A percentile compares a stretch with the other conserved stretches of the same genome.
Conservation (phyloP, 2,329 filamentous ascomycete genomes). For the Alternaria brassicicola region DNA sequence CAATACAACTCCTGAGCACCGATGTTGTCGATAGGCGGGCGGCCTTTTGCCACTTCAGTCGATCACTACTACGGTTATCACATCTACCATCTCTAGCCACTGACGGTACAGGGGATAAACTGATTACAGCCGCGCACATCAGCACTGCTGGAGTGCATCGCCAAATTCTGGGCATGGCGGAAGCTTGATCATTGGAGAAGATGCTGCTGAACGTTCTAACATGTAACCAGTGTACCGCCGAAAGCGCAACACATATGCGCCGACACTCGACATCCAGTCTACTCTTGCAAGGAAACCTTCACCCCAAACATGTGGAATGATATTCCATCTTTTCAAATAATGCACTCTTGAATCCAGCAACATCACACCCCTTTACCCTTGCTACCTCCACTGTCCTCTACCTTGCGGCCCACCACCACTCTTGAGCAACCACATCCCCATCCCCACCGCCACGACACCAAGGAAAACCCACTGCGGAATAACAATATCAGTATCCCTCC, state of each 20-base stretch:
- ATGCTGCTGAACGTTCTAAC: not conserved
- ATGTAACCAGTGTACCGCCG: no score
- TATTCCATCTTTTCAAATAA: no score
- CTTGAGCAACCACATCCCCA: not conserved
- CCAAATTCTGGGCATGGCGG: not conserved
- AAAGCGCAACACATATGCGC: no score
- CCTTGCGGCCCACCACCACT: slow-evolving; percentile 1
- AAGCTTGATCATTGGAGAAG: not conserved
- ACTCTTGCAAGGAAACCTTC: not conserved
- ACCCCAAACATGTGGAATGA: no score
- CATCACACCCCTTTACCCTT: no score
- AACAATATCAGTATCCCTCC: not conserved
- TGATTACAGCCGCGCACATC: not conserved
- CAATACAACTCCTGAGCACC: no score
- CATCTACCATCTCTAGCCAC: not conserved
- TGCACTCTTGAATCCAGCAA: no score
- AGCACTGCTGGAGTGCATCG: not conserved
- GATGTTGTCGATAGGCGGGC: no score
- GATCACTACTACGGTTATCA: not conserved
- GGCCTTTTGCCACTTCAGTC: no score
- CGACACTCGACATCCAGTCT: fast-evolving
- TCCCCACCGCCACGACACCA: not conserved
- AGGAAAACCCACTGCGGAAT: slow-evolving; percentile 4
- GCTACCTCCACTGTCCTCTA: not conserved
- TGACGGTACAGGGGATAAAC: not conserved